phyloP scores from a whole-genome alignment of 495 filamentous ascomycete genomes.

The Xylaria grammica region DNA sequence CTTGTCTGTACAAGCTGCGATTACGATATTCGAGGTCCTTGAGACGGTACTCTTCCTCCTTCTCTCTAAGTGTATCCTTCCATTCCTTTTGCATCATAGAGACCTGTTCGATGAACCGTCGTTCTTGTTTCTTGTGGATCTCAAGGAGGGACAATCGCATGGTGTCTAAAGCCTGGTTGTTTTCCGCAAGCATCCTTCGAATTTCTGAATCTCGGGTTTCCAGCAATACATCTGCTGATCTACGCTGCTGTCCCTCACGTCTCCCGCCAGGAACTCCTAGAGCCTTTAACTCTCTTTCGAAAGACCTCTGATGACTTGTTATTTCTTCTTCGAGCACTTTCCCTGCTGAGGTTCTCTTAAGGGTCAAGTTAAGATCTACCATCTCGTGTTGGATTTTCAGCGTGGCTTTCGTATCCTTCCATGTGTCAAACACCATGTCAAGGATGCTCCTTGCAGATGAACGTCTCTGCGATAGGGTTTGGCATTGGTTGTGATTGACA shows the following conservation, averaged over 20 bases:
- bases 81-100: background rate
- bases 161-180: constrained; percentile 4
- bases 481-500: background rate
- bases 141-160: constrained; percentile 4
- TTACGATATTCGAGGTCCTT: constrained; percentile 4
- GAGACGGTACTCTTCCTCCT: background rate
- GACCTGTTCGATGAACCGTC: background rate
- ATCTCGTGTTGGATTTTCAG: constrained; percentile 29
- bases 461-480: background rate
- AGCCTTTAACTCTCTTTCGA: background rate
- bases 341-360: constrained; percentile 20
- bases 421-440: background rate
- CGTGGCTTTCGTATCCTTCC: constrained; percentile 6
- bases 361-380: constrained; percentile 18
- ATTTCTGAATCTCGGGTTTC: background rate
- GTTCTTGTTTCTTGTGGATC: constrained; percentile 7
- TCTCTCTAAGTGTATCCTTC: background rate
- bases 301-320: background rate
- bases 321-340: constrained; percentile 1
- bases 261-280: background rate
- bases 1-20: background rate
- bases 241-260: background rate
- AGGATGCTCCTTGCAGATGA: constrained; percentile 1
- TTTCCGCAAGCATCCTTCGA: background rate
- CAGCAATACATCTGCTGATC: background rate